Evolutionary conservation across 2,329 filamentous ascomycete genomes (phyloP).

Genomic region (Fusarium transvaalense): DNA sequence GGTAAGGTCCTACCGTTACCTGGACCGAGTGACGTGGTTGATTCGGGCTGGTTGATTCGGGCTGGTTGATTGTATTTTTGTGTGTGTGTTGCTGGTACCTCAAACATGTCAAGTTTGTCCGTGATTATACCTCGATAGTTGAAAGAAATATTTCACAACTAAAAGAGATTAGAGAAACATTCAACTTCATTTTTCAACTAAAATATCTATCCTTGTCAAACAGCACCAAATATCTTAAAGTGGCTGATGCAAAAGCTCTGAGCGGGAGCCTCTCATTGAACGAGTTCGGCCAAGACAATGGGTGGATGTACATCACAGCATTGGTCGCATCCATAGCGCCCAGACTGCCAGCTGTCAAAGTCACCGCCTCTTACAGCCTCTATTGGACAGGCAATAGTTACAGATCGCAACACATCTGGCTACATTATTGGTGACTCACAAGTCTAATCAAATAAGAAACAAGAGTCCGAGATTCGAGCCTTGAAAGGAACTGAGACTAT

Average conservation of each 20-base stretch:
- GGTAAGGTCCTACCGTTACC: too few relatives aligned
- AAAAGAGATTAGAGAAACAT: not conserved
- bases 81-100: constrained; percentile 13
- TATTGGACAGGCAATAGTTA: constrained; percentile 27
- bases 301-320: constrained; percentile 1
- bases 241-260: constrained; percentile 22
- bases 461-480: constrained; percentile 20
- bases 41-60: constrained; percentile 35
- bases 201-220: not conserved
- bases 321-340: constrained; percentile 22
- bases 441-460: constrained; percentile 3
- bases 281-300: constrained; percentile 21
- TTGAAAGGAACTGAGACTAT: constrained; percentile 4
- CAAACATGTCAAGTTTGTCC: not conserved
- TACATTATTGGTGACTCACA: constrained; percentile 33
- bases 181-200: not conserved
- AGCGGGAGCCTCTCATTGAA: constrained; percentile 16
- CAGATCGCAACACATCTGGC: constrained; percentile 13
- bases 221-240: constrained; percentile 1
- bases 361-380: constrained; percentile 20
- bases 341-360: constrained; percentile 42
- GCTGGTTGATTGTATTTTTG: constrained; percentile 26
- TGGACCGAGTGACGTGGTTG: constrained; percentile 42
- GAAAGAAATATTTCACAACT: not conserved
- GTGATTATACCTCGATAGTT: not conserved